Conservation (phyloP, 805 yeast genomes). For the Zygosaccharomyces bisporus region DNA sequence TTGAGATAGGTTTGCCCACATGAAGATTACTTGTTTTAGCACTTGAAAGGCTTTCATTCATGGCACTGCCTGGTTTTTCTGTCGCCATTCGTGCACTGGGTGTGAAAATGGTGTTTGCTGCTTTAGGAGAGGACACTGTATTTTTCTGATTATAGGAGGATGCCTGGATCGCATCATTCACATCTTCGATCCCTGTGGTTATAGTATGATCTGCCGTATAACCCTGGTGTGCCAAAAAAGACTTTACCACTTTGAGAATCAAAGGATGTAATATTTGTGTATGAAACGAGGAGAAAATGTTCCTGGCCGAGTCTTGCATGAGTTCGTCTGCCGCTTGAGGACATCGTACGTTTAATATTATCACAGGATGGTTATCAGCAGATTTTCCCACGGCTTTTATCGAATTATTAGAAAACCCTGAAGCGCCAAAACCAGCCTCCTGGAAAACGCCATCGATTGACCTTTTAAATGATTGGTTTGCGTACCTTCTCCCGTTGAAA, state of each 20-base stretch:
- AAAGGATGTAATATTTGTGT: conserved; percentile 33
- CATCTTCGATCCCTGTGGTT: background rate
- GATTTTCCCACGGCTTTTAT: conserved; percentile 36
- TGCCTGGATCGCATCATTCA: background rate
- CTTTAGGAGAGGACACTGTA: background rate
- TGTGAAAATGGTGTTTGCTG: background rate
- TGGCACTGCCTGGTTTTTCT: background rate
- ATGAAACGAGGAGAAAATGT: conserved; percentile 28
- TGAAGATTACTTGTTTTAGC: background rate
- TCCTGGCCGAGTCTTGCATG: conserved; percentile 41
- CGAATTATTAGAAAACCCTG: background rate
- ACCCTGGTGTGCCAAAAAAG: conserved; percentile 30
- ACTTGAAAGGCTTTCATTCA: background rate
- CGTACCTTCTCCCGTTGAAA: conserved; percentile 41
- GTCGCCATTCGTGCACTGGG: conserved; percentile 8
- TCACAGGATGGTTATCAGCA: conserved; percentile 38
- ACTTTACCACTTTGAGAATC: conserved; percentile 31
- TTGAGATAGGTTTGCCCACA: background rate
- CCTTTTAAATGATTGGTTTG: conserved; percentile 19
- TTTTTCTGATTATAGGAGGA: background rate
- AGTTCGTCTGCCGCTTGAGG: conserved; percentile 36
- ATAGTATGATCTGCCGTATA: conserved; percentile 11
- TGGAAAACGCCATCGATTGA: conserved; percentile 25
- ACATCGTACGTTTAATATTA: conserved; percentile 36
- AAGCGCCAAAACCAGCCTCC: conserved; percentile 17